Evolutionary conservation across 2,329 filamentous ascomycete genomes (phyloP).

Genomic region (Pseudogymnoascus sp.): DNA sequence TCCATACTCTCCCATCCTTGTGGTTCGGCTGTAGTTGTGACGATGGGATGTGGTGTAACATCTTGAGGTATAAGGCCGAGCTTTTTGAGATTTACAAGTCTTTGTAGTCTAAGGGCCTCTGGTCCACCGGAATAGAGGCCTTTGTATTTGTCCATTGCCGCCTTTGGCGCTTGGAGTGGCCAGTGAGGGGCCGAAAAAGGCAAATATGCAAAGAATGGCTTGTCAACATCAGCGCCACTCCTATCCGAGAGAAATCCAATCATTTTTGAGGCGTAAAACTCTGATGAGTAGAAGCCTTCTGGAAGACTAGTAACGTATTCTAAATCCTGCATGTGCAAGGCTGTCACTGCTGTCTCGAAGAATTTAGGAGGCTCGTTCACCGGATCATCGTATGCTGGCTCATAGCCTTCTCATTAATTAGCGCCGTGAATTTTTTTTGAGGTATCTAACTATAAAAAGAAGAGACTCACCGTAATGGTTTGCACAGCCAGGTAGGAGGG

Average conservation of each 20-base stretch:
- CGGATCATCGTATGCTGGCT: neutral
- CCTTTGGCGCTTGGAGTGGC: conserved; percentile 42
- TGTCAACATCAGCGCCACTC: conserved; percentile 17
- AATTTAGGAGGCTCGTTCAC: neutral
- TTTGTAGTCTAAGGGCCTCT: conserved; percentile 44
- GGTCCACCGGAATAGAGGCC: conserved; percentile 54
- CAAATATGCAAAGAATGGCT: conserved; percentile 42
- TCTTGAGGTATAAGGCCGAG: conserved; percentile 46
- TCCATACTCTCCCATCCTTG: conserved; percentile 41
- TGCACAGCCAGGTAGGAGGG: conserved; percentile 52
- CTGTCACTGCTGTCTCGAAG: neutral
- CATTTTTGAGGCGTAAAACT: conserved; percentile 14
- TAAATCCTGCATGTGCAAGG: neutral
- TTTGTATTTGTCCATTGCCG: conserved; percentile 33
- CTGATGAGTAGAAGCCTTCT: conserved; percentile 15
- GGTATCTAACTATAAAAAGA: neutral
- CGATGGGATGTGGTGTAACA: conserved; percentile 43
- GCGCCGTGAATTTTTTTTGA: neutral
- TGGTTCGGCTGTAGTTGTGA: conserved; percentile 37
- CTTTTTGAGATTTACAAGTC: conserved; percentile 48
- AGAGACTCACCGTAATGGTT: conserved; percentile 37
- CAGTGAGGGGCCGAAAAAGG: conserved; percentile 48
- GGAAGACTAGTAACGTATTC: conserved; percentile 10
- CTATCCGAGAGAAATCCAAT: conserved; percentile 15
- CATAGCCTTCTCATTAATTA: neutral